Evolutionary conservation across 2,329 filamentous ascomycete genomes (phyloP), one percentile per base, ranked within the genome.

Genomic region (Cladosporium sp.): DNA sequence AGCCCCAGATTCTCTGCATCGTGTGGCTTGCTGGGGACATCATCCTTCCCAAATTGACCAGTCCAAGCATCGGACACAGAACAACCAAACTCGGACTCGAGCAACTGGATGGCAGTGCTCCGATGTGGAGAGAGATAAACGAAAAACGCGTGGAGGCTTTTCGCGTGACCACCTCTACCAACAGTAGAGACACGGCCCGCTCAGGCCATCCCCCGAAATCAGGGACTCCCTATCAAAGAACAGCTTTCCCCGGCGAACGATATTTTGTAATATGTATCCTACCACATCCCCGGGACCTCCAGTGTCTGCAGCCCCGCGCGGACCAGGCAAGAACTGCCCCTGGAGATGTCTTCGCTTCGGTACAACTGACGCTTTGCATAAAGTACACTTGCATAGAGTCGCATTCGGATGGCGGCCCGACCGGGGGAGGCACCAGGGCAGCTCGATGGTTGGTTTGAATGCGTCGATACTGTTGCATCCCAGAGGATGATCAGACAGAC

Each of bases 381-480:
- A 43, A 47, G 52, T 57, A 44, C 52, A 56, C 58, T 58, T 63
- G 61, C 61, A 58, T 56, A 43, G 47, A 47, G 36, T 50, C 54
- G 54, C 57, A 57, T 51, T 55, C 61, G 63, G 61, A 50, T 54
- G 32, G 47, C 61, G 63, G 61, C 52, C 63, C 63, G 61, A 56
- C 56, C 62, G 61, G 61, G 53, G 56, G 56, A 56, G 57, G 54
- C 53, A 54, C 52, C 61, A 63, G 61, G 61, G 60, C 61, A 63
- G 41, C 20, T 27, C 22, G 54, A 36, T 59, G 58, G 61, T 63
- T 62, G 63, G 62, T 43, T 54, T 38, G 43, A 45, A 41, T 53
- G 47, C 40, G 51, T 53, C 47, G 51, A 54, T 38, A 39, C 54
- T 56, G 60, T 59, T 62, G 41, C 47, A 58, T 58, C 58, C 62